Conservation (phyloP, 352 stramenopile species). For the Phytophthora pluvialis region DNA sequence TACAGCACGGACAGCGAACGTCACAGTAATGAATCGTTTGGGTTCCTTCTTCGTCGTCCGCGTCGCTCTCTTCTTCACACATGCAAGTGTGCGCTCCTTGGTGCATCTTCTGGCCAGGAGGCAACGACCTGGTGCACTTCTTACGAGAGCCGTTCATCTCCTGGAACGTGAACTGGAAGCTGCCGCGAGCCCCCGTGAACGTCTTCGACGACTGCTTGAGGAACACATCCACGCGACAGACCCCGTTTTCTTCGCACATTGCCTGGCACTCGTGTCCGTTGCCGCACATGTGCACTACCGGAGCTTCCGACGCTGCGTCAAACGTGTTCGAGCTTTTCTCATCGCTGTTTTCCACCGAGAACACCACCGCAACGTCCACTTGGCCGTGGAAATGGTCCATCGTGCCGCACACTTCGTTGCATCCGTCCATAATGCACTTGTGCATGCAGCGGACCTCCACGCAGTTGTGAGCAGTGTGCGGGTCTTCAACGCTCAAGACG, state of each 20-base stretch:
- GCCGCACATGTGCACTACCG: conserved; percentile 68
- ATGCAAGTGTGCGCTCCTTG: conserved; percentile 55
- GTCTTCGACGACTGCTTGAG: conserved; percentile 74
- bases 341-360: conserved; percentile 50
- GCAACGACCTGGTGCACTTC: conserved; percentile 55
- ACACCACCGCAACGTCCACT: conserved; percentile 49
- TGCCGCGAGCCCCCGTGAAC: conserved; percentile 60
- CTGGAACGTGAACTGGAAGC: conserved; percentile 77
- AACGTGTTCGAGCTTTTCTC: conserved; percentile 48
- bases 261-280: conserved; percentile 61
- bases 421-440: conserved; percentile 67
- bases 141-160: conserved; percentile 84
- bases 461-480: conserved; percentile 69
- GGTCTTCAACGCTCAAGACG: conserved; percentile 55
- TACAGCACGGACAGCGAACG: conserved; percentile 71
- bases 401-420: conserved; percentile 49
- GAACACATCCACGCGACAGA: conserved; percentile 76
- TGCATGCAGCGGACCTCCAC: conserved; percentile 62
- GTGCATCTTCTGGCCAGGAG: conserved; percentile 53
- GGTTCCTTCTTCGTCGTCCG: conserved; percentile 19
- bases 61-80: conserved; percentile 13
- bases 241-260: conserved; percentile 60
- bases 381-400: conserved; percentile 78
- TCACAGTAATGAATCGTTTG: conserved; percentile 70
- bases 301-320: conserved; percentile 44